Conservation (phyloP, 495 filamentous ascomycete genomes). For the Hypoxylon fuscum region DNA sequence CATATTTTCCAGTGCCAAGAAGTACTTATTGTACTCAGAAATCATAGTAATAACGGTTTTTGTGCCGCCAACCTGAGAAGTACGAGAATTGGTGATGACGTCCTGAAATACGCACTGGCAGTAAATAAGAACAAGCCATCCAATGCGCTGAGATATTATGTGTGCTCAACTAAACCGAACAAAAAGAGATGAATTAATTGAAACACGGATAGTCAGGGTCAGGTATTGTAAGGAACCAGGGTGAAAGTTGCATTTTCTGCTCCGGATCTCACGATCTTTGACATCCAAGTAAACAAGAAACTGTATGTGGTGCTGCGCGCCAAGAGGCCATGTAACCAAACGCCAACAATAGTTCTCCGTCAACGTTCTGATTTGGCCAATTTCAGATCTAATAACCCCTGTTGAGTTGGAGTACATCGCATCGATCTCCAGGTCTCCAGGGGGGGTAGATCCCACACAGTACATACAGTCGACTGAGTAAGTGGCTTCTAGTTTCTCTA, state of each 20-base stretch:
- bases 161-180: too few relatives aligned
- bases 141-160: too few relatives aligned
- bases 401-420: conserved; percentile 36
- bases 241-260: too few relatives aligned
- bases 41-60: background rate
- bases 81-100: background rate
- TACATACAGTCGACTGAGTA: conserved; percentile 15
- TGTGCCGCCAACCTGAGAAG: background rate
- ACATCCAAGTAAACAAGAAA: background rate
- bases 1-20: conserved; percentile 22
- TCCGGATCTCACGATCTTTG: background rate
- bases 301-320: background rate
- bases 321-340: conserved; percentile 9
- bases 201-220: too few relatives aligned
- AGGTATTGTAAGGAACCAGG: too few relatives aligned
- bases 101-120: too few relatives aligned
- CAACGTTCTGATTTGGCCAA: conserved; percentile 28
- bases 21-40: background rate
- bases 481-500: conserved; percentile 28
- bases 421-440: conserved; percentile 35
- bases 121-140: too few relatives aligned
- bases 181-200: too few relatives aligned
- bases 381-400: conserved; percentile 39
- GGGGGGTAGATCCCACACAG: conserved; percentile 39
- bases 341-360: conserved; percentile 6